These are phyloP conservation scores for Lenzites betulinus DNA, from an alignment of 768 basidiomycete genomes.

Conservation along the genomic window DNA sequence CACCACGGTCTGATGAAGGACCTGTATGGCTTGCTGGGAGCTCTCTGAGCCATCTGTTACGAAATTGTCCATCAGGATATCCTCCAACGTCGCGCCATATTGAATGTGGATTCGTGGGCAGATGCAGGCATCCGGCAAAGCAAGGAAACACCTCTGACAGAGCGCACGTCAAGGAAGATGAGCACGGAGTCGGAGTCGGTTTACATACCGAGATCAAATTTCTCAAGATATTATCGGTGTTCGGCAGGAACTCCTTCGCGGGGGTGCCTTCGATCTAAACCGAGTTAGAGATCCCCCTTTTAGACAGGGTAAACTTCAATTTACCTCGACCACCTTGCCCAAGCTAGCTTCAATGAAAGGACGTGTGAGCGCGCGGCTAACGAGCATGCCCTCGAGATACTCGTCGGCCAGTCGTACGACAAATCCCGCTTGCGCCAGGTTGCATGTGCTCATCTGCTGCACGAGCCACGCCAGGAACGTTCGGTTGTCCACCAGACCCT, in stretches of 20 bases:
- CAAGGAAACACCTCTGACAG: conserved; percentile 64
- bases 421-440: conserved; percentile 81
- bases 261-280: conserved; percentile 50
- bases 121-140: conserved; percentile 73
- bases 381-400: conserved; percentile 70
- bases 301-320: too few species aligned
- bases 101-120: conserved; percentile 68
- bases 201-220: conserved; percentile 60
- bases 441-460: conserved; percentile 73
- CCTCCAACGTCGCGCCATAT: conserved; percentile 49
- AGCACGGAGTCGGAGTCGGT: background rate
- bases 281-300: background rate
- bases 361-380: conserved; percentile 64
- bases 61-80: conserved; percentile 48
- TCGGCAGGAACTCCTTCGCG: conserved; percentile 55
- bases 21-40: conserved; percentile 43
- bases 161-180: background rate
- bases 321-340: conserved; percentile 65
- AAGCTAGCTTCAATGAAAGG: conserved; percentile 76
- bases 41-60: conserved; percentile 27
- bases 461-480: conserved; percentile 81
- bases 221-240: conserved; percentile 54
- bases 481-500: conserved; percentile 77
- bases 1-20: conserved; percentile 48
- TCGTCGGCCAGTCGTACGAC: conserved; percentile 76